Conservation (phyloP, 805 yeast species). For the Lipomyces kockii region DNA sequence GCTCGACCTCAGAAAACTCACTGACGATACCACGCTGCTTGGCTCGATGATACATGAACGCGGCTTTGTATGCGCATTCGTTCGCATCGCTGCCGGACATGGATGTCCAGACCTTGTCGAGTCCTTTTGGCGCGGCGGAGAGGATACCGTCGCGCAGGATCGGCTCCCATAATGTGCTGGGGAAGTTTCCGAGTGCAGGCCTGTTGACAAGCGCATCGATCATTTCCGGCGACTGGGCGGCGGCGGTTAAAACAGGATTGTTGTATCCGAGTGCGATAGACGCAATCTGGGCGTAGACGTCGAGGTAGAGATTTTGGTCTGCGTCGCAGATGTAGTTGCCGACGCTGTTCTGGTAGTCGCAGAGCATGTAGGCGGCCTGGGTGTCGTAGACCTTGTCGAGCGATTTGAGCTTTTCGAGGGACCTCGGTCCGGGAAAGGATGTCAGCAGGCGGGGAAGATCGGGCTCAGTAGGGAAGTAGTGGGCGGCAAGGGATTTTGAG, state of each 20-base stretch:
- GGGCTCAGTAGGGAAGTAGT: constrained; percentile 79
- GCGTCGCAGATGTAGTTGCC: constrained; percentile 84
- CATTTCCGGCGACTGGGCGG: constrained; percentile 72
- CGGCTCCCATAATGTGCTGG: constrained; percentile 62
- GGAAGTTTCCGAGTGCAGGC: constrained; percentile 85
- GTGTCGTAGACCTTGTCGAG: constrained; percentile 69
- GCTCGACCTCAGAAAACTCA: constrained; percentile 72
- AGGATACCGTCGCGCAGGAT: constrained; percentile 61
- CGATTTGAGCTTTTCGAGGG: constrained; percentile 37
- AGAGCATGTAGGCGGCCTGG: constrained; percentile 73
- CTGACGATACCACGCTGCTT: constrained; percentile 60
- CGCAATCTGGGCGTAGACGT: constrained; percentile 82
- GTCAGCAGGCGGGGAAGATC: constrained; percentile 64
- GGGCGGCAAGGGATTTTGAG: background rate
- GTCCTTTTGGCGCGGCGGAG: constrained; percentile 79
- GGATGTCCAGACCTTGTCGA: constrained; percentile 75
- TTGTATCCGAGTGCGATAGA: constrained; percentile 86
- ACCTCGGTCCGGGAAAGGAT: constrained; percentile 65
- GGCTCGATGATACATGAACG: constrained; percentile 77
- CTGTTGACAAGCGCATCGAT: constrained; percentile 75
- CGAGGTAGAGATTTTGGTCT: constrained; percentile 76
- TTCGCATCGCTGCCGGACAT: constrained; percentile 87
- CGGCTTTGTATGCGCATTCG: constrained; percentile 88
- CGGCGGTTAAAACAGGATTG: constrained; percentile 72
- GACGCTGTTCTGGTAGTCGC: constrained; percentile 71